phyloP scores from a whole-genome alignment of 1,284 basidiomycete species.

The Lignosus rhinocerotis region DNA sequence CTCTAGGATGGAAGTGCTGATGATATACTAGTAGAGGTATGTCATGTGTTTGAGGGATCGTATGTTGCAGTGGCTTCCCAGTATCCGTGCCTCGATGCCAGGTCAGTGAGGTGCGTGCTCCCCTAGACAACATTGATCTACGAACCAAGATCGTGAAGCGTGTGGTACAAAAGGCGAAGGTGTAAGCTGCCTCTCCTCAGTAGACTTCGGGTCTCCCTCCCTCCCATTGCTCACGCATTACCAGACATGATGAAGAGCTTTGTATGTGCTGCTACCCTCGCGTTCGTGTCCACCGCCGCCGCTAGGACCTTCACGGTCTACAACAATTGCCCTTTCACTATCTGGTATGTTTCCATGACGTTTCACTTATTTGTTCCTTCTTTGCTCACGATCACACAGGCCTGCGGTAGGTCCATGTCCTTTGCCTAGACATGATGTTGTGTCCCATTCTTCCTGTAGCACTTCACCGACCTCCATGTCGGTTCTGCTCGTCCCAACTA shows the following conservation, averaged over 20 bases:
- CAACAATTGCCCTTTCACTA: slow-evolving; percentile 23
- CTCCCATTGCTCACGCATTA: background rate
- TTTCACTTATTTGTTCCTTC: background rate
- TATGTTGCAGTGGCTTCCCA: background rate
- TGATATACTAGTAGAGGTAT: background rate
- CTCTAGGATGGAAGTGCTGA: too few relatives aligned
- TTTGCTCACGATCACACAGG: background rate
- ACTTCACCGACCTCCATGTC: slow-evolving; percentile 35
- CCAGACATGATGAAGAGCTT: slow-evolving; percentile 8
- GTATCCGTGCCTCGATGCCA: background rate
- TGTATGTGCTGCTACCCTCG: slow-evolving; percentile 1
- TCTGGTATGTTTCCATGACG: slow-evolving; percentile 7
- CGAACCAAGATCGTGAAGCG: background rate
- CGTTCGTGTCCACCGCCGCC: slow-evolving; percentile 5
- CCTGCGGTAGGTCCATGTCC: slow-evolving; percentile 4
- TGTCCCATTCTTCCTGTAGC: background rate
- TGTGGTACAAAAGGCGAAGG: background rate
- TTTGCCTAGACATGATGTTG: background rate
- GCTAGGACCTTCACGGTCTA: slow-evolving; percentile 21
- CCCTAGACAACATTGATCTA: background rate
- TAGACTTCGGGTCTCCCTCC: background rate
- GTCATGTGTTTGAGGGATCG: background rate
- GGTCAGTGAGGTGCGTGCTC: background rate
- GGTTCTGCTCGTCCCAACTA: slow-evolving; percentile 30
- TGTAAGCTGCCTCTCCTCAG: background rate